Evolutionary conservation across 2,329 filamentous ascomycete species (phyloP), one percentile per base, ranked within the genome.

Genomic region (Chaetomium globosum): DNA sequence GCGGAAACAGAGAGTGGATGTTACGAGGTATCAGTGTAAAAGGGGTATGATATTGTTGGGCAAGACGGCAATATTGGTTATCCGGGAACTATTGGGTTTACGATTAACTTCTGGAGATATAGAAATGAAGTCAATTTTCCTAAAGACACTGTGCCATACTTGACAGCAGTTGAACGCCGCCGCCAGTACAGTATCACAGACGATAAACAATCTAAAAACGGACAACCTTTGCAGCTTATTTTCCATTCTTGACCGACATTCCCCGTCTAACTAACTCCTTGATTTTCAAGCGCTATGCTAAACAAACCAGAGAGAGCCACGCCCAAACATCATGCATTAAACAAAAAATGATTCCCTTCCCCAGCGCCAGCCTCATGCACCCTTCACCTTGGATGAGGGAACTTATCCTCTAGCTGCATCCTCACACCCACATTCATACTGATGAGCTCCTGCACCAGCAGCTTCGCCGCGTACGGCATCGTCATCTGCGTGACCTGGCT

Each of bases 381-480:
- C 23, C 7, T 5, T 65, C 71, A 74, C 66, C 76, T 77, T 28
- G 85, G 85, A 71, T 87, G 85, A 19, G 93, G 93, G 77, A 99
- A 99, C 79, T 98, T 92, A 75, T 99, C 95, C 73, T 92, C 92
- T 70, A 99, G 80, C 81, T 94, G 91, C 79, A 99, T 81, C 65
- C 91, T 85, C 66, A 96, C 94, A 68, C 93, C 91, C n/a, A 99
- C 92, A 77, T 99, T 99, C 95, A 99, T 99, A 77, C 92, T 96
- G 74, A 96, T 89, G 73, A 99, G 79, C 80, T 99, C 95, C 81
- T 99, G 95, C 57, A 98, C 92, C 63, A 99, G 81, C 75, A 99
- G 80, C 83, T 99, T 98, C 0, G 95, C 95, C 21, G 95, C 95
- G 78, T 99, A 99, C 39, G 95, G 95, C 85, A 99, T 96, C 39